These are phyloP conservation scores for Micromonas pusilla DNA, from an alignment of 139 green algal species.

Conservation along the genomic window DNA sequence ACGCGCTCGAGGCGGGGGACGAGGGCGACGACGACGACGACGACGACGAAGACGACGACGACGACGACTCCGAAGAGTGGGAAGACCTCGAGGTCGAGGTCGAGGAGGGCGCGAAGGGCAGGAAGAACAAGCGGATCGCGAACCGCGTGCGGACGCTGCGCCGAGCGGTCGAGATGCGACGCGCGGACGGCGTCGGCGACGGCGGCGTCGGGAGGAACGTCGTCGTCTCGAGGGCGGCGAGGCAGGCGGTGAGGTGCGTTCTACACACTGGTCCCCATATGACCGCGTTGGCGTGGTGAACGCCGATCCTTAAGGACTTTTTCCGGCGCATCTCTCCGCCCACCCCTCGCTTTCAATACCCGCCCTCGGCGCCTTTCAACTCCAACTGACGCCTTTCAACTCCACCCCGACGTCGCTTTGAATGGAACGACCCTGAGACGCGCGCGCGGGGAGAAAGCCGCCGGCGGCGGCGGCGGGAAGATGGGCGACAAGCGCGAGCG, in stretches of 20 bases:
- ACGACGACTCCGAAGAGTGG: background rate
- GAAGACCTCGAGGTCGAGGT: background rate
- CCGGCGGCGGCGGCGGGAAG: too few species aligned
- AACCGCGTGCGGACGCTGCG: background rate
- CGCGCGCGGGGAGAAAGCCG: background rate
- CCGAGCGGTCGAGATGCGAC: background rate
- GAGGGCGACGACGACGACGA: conserved; percentile 17
- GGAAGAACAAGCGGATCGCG: background rate
- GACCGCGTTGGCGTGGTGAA: too few species aligned
- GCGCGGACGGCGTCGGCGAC: background rate
- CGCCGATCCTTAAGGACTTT: too few species aligned
- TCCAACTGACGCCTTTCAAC: too few species aligned
- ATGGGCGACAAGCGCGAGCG: background rate
- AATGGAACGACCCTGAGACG: too few species aligned
- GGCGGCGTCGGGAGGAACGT: too few species aligned
- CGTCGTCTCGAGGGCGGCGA: background rate
- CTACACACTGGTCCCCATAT: too few species aligned
- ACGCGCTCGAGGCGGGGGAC: background rate
- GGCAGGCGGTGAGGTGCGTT: background rate
- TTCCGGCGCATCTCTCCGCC: too few species aligned
- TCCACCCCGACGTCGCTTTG: too few species aligned
- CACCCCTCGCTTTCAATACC: too few species aligned
- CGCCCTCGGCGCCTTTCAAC: too few species aligned
- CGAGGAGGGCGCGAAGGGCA: background rate
- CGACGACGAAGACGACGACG: conserved; percentile 10